These are phyloP conservation scores for Ramalina intermedia DNA, from an alignment of 495 filamentous ascomycete species.

Conservation along the genomic window DNA sequence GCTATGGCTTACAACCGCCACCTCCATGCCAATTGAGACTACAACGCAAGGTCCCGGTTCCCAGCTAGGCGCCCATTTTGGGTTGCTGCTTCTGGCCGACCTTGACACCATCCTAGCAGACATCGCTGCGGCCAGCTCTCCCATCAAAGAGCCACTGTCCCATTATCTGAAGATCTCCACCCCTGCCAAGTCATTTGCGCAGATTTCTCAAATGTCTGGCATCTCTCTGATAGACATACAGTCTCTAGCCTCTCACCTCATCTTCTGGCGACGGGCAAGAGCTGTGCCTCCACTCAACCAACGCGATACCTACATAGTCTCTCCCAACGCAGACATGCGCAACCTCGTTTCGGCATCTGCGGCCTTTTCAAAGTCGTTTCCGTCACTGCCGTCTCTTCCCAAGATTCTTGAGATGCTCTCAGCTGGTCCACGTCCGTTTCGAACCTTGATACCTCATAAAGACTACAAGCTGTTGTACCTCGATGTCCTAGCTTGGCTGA, in stretches of 20 bases:
- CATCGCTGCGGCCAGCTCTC: conserved; percentile 60
- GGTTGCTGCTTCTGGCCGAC: conserved; percentile 70
- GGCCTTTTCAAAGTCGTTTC: conserved; percentile 63
- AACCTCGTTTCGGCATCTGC: conserved; percentile 54
- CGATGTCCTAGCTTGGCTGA: conserved; percentile 79
- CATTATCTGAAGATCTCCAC: conserved; percentile 75
- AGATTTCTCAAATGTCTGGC: conserved; percentile 57
- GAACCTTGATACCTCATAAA: conserved; percentile 68
- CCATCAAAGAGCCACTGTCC: conserved; percentile 54
- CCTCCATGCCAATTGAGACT: conserved; percentile 50
- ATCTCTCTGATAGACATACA: conserved; percentile 69
- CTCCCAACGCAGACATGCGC: conserved; percentile 73
- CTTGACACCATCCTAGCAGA: conserved; percentile 70
- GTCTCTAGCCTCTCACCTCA: conserved; percentile 74
- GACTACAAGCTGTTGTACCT: conserved; percentile 80
- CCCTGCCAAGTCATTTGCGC: conserved; percentile 72
- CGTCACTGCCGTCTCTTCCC: conserved; percentile 63
- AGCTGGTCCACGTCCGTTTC: conserved; percentile 62
- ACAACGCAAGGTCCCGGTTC: conserved; percentile 43
- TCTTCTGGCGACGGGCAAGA: conserved; percentile 86
- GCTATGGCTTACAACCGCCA: conserved; percentile 73
- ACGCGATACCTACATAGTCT: conserved; percentile 84
- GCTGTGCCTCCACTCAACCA: conserved; percentile 84
- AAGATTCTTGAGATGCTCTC: conserved; percentile 73
- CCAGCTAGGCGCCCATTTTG: conserved; percentile 66